A percentile compares a stretch with the other conserved stretches of the same genome.
phyloP scores from a whole-genome alignment of 2,329 filamentous ascomycete genomes.

The Apiospora kogelbergensis region DNA sequence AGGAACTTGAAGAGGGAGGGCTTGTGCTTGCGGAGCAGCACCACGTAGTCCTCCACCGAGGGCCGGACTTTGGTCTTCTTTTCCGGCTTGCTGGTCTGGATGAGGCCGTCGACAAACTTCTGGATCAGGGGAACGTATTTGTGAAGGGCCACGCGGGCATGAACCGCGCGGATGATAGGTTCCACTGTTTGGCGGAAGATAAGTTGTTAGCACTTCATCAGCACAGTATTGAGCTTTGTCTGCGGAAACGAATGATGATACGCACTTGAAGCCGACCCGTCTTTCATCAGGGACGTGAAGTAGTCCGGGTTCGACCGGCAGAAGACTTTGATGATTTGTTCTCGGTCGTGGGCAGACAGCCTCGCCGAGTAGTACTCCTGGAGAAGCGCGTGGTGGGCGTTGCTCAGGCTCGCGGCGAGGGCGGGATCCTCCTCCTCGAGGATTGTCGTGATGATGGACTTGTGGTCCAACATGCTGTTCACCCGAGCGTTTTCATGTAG shows the following conservation, averaged over 20 bases:
- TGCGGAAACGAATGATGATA: not conserved
- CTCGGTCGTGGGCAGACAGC: constrained; percentile 73
- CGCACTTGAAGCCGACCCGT: constrained; percentile 67
- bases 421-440: constrained; percentile 49
- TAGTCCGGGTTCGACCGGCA: constrained; percentile 71
- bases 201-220: not conserved
- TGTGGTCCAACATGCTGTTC: constrained; percentile 47
- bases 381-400: constrained; percentile 62
- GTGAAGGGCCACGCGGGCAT: constrained; percentile 69
- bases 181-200: not conserved
- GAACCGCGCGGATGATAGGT: constrained; percentile 70
- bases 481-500: constrained; percentile 60
- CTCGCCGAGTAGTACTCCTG: constrained; percentile 70
- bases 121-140: constrained; percentile 68
- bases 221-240: not conserved
- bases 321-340: constrained; percentile 64
- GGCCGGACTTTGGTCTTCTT: constrained; percentile 44
- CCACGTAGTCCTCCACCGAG: constrained; percentile 71
- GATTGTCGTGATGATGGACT: constrained; percentile 69
- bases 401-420: constrained; percentile 48
- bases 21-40: constrained; percentile 64
- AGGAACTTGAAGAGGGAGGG: constrained; percentile 67
- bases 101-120: constrained; percentile 68
- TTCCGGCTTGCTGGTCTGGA: constrained; percentile 56
- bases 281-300: constrained; percentile 67